Conservation (phyloP, 2,329 filamentous ascomycete genomes). For the Graphilbum ipis-grandicollis region DNA sequence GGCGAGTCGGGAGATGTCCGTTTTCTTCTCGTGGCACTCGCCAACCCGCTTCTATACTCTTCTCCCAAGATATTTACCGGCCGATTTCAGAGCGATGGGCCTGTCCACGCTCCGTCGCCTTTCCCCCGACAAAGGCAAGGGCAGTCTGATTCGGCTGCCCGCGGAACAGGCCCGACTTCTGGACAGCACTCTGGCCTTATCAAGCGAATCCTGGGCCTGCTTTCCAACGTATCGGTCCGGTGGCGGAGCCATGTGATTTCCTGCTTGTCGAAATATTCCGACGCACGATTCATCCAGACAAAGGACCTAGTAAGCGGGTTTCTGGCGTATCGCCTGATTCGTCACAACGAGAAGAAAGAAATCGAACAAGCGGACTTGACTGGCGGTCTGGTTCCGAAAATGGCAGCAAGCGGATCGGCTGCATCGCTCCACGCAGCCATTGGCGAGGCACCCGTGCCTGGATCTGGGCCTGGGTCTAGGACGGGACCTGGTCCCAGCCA, state of each 20-base stretch:
- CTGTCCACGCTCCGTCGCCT: conserved; percentile 2
- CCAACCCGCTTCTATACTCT: conserved; percentile 57
- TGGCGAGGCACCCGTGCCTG: conserved; percentile 21
- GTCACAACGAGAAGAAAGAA: conserved; percentile 50
- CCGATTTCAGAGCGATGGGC: conserved; percentile 12
- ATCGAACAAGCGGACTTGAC: conserved; percentile 42
- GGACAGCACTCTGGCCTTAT: conserved; percentile 69
- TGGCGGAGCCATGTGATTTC: conserved; percentile 62
- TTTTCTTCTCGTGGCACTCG: conserved; percentile 61
- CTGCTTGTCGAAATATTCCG: conserved; percentile 60
- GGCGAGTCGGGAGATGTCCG: conserved; percentile 52
- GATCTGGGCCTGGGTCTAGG: conserved; percentile 17
- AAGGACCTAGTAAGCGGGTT: conserved; percentile 67
- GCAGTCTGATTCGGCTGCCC: conserved; percentile 3
- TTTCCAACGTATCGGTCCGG: conserved; percentile 57
- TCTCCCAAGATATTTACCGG: conserved; percentile 23
- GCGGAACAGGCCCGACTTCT: conserved; percentile 25
- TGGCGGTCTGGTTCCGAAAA: conserved; percentile 53
- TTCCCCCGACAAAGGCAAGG: not conserved
- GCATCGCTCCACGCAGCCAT: conserved; percentile 67
- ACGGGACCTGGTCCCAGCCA: too few relatives aligned
- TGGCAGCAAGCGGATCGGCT: conserved; percentile 47
- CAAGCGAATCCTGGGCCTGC: conserved; percentile 65
- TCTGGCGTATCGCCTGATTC: conserved; percentile 60
- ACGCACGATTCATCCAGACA: conserved; percentile 48